Conservation (phyloP, 805 yeast species). For the Wickerhamiella bombiphila region DNA sequence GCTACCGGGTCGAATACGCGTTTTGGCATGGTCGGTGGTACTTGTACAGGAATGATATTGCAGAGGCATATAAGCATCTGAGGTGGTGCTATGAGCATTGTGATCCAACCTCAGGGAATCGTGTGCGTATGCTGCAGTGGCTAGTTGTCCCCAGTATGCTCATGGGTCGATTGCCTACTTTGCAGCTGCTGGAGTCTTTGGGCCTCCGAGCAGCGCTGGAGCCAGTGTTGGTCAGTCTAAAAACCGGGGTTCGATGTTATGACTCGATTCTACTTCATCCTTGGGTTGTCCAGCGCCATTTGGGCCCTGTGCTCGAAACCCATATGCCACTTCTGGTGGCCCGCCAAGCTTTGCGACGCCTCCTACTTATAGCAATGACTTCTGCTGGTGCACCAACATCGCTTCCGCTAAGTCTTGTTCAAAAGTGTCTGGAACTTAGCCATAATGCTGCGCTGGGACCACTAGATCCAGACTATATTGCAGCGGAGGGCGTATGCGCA, state of each 20-base stretch:
- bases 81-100: constrained; percentile 37
- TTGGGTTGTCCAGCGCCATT: constrained; percentile 17
- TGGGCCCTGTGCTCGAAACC: constrained; percentile 19
- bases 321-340: constrained; percentile 20
- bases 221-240: constrained; percentile 27
- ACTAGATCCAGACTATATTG: constrained; percentile 12
- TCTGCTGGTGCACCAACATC: not conserved
- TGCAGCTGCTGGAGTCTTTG: constrained; percentile 17
- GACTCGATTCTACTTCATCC: constrained; percentile 22
- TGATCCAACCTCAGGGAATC: constrained; percentile 24
- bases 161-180: constrained; percentile 39
- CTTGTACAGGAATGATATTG: constrained; percentile 9
- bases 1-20: constrained; percentile 19
- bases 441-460: not conserved
- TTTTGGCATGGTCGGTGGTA: constrained; percentile 25
- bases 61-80: constrained; percentile 28
- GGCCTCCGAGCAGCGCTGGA: constrained; percentile 26
- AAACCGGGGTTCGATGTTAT: constrained; percentile 31
- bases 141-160: constrained; percentile 40
- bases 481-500: constrained; percentile 23
- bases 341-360: constrained; percentile 19
- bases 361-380: constrained; percentile 3
- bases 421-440: constrained; percentile 7
- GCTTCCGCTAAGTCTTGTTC: constrained; percentile 4
- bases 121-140: constrained; percentile 31